Evolutionary conservation across 2,329 filamentous ascomycete genomes (phyloP).

Genomic region (Xylaria sp.): DNA sequence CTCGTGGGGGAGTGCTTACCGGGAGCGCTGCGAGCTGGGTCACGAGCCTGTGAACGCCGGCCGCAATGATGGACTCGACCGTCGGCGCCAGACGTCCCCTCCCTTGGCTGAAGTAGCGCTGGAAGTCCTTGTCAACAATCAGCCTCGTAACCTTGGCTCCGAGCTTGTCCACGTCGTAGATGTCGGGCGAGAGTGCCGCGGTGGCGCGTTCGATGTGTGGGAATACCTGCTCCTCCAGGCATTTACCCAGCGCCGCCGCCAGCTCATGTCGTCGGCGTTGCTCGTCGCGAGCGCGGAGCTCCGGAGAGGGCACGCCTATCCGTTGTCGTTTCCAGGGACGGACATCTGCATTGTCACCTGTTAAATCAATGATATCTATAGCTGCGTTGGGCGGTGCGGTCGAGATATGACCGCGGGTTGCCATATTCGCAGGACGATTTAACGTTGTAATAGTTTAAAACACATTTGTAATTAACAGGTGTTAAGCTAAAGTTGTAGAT

Average conservation of each 20-base stretch:
- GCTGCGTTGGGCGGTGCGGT: too few relatives aligned
- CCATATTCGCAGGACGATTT: conserved; percentile 12
- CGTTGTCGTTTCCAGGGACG: conserved; percentile 25
- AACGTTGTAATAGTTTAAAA: conserved; percentile 4
- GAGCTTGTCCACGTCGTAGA: conserved; percentile 42
- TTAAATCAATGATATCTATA: conserved; percentile 30
- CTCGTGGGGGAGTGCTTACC: conserved; percentile 33
- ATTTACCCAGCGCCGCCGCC: conserved; percentile 34
- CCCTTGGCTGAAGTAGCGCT: conserved; percentile 38
- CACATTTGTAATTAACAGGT: neutral
- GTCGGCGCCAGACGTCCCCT: conserved; percentile 38
- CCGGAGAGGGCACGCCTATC: conserved; percentile 9
- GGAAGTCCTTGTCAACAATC: conserved; percentile 42
- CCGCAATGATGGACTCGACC: conserved; percentile 37
- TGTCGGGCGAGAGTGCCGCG: conserved; percentile 24
- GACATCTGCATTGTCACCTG: neutral
- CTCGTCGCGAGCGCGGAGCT: neutral
- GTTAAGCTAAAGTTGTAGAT: neutral
- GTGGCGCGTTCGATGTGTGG: conserved; percentile 44
- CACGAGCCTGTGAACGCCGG: conserved; percentile 39
- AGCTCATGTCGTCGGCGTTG: conserved; percentile 9
- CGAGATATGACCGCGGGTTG: neutral
- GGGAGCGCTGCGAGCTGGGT: conserved; percentile 33
- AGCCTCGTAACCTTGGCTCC: conserved; percentile 39
- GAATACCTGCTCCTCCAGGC: conserved; percentile 44